A percentile compares a stretch with the other conserved stretches of the same genome.
Conservation (phyloP, 345 rosid species). For the Lagerstroemia speciosa region DNA sequence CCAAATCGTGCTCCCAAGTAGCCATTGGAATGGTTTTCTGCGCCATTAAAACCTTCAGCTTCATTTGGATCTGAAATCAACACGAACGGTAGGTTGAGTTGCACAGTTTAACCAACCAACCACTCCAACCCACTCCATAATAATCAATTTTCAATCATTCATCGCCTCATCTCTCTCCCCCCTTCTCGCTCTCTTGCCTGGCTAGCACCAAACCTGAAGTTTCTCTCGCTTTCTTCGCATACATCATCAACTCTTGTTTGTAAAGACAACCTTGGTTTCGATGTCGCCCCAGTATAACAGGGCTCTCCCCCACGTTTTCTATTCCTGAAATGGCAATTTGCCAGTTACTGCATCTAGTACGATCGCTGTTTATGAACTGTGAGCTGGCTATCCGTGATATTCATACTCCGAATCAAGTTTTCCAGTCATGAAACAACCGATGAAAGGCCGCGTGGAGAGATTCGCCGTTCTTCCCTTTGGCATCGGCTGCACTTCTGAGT, state of each 20-base stretch:
- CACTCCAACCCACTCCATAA: slow-evolving; percentile 13
- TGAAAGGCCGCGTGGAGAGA: slow-evolving; percentile 15
- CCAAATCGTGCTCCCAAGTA: not conserved
- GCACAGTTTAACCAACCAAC: slow-evolving; percentile 10
- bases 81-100: slow-evolving; percentile 2
- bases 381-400: too few relatives aligned
- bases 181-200: not conserved
- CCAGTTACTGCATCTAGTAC: not conserved
- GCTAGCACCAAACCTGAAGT: slow-evolving; percentile 5
- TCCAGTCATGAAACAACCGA: not conserved
- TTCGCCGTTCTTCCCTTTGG: slow-evolving; percentile 20
- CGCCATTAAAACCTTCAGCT: not conserved
- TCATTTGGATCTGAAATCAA: not conserved
- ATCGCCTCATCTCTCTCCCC: not conserved
- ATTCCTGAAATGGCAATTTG: not conserved
- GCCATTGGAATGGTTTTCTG: not conserved
- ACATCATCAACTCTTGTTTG: slow-evolving; percentile 12
- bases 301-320: not conserved
- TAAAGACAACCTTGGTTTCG: slow-evolving; percentile 4
- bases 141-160: not conserved
- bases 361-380: not conserved
- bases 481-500: slow-evolving; percentile 19
- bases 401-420: not conserved
- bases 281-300: slow-evolving; percentile 1
- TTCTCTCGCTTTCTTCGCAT: slow-evolving; percentile 3